phyloP scores from a whole-genome alignment of 352 stramenopile genomes.

The Halophytophthora batemanensis region DNA sequence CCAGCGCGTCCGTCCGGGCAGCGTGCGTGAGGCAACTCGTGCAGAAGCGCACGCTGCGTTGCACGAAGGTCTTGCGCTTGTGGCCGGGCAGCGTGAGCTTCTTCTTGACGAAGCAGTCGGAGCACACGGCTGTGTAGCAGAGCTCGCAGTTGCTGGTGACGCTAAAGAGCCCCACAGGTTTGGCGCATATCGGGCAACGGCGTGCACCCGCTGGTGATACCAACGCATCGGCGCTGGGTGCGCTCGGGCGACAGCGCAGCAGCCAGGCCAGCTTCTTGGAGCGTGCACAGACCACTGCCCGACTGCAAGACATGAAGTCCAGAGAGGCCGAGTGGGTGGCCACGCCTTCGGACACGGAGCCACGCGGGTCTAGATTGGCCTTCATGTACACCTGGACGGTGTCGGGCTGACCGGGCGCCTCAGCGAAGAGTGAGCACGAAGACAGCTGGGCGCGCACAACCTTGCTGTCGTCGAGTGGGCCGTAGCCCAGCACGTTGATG shows the following conservation, averaged over 20 bases:
- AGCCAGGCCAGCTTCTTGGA: constrained; percentile 46
- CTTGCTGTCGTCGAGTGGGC: constrained; percentile 28
- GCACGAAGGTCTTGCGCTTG: constrained; percentile 18
- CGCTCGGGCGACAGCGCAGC: constrained; percentile 18
- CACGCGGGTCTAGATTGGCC: constrained; percentile 28
- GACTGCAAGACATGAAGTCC: constrained; percentile 23
- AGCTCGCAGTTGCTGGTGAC: constrained; percentile 18
- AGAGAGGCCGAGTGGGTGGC: constrained; percentile 24
- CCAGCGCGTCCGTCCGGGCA: constrained; percentile 19
- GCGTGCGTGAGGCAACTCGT: constrained; percentile 26
- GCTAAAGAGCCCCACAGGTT: constrained; percentile 25
- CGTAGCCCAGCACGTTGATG: constrained; percentile 29
- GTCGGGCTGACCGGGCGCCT: constrained; percentile 15
- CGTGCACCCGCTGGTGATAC: constrained; percentile 10
- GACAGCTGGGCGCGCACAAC: constrained; percentile 35
- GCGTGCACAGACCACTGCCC: constrained; percentile 24
- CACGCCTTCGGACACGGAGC: constrained; percentile 19
- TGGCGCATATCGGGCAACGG: constrained; percentile 28
- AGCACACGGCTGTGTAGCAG: constrained; percentile 25
- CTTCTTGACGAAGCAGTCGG: constrained; percentile 28
- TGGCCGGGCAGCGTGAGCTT: constrained; percentile 23
- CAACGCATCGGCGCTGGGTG: constrained; percentile 4
- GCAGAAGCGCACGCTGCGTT: constrained; percentile 24
- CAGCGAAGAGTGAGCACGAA: constrained; percentile 36
- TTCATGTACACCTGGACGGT: constrained; percentile 36